Base-by-base conservation (phyloP, 164 flowering plant species). In the Magnolia changhungtana region DNA sequence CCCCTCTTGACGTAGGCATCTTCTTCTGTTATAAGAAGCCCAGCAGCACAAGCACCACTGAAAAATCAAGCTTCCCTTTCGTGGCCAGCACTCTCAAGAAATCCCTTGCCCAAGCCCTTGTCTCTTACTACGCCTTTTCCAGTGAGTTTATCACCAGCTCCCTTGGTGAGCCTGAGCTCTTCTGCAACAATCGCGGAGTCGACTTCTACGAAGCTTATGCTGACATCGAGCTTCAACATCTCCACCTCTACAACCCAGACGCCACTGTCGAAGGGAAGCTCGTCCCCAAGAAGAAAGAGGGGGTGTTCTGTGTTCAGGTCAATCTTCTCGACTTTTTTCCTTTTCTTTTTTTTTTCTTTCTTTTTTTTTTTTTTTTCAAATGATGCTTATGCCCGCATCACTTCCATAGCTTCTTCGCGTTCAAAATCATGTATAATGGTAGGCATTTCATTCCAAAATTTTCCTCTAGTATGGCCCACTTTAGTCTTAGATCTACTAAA, bases 161-260 rank as follows among this genome's bases (percentile, higher is more conserved):
- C 7, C 59, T 21, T 19, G 85, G 84, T 7, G 86, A 85, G 78
- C 85, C 85, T 7, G 84, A 83, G 78, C 72, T 85, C 10, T 82
- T 85, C 13, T 86, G 89, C 77, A 86, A 83, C 78, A 86, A 86
- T 72, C 73, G 80, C 16, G 90, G 87, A 4, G 89, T 86, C 1
- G 85, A 84, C 66, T 88, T 86, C 27, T 11, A 74, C 0, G 82
- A 86, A 69, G 90, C 86, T 49, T 74, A 63, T 13, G 87, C 86
- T 0, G 88, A 85, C 14, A 72, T 82, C 1, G 81, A 84, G 68
- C 80, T 86, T 9, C 20, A 50, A 21, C 75, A 84, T 9, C 77
- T 88, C 16, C 24, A 82, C 50, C 69, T 88, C 21, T 78, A 86
- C 24, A 77, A 86, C 68, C 89, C 86, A 0, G 89, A 88, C 31